Percentiles rank a stretch among this genome's conserved stretches.
Conservation (phyloP, 139 green algal genomes). For the Chlamydomonas applanata region DNA sequence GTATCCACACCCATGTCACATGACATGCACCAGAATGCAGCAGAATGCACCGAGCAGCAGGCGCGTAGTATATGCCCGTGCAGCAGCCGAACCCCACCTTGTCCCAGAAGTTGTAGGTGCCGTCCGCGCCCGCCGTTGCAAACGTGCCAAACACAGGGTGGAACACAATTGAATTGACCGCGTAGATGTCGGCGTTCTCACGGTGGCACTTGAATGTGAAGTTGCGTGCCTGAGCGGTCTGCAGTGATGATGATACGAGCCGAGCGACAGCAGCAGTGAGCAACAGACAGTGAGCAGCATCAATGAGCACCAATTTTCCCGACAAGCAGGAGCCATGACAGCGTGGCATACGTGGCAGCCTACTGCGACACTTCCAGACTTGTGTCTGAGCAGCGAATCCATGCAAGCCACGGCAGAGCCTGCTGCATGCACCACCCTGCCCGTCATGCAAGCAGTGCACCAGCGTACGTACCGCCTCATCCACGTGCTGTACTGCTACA, state of each 20-base stretch:
- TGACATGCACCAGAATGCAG: too few species aligned
- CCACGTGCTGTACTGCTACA: constrained; percentile 96
- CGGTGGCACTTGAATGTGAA: constrained; percentile 90
- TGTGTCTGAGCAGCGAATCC: too few species aligned
- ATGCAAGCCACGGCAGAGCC: too few species aligned
- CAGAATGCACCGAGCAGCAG: too few species aligned
- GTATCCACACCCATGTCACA: too few species aligned
- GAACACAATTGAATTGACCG: constrained; percentile 94
- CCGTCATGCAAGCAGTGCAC: neutral
- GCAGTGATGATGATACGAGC: neutral
- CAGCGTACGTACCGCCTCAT: constrained; percentile 53
- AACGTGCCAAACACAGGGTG: constrained; percentile 90
- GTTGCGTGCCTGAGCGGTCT: constrained; percentile 19
- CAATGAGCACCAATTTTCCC: too few species aligned
- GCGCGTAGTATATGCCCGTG: too few species aligned
- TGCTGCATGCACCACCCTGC: too few species aligned
- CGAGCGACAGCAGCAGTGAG: neutral
- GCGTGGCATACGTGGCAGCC: too few species aligned
- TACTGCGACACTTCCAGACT: too few species aligned
- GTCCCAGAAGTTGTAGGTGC: constrained; percentile 98
- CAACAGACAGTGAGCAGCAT: neutral
- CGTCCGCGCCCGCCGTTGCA: constrained; percentile 87
- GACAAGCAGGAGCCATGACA: too few species aligned
- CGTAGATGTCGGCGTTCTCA: constrained; percentile 81
- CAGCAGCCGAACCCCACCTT: constrained; percentile 46